Percentiles rank a stretch among this genome's conserved stretches.
phyloP scores from a whole-genome alignment of 805 yeast species.

The Diddensiella caesifluorescens region DNA sequence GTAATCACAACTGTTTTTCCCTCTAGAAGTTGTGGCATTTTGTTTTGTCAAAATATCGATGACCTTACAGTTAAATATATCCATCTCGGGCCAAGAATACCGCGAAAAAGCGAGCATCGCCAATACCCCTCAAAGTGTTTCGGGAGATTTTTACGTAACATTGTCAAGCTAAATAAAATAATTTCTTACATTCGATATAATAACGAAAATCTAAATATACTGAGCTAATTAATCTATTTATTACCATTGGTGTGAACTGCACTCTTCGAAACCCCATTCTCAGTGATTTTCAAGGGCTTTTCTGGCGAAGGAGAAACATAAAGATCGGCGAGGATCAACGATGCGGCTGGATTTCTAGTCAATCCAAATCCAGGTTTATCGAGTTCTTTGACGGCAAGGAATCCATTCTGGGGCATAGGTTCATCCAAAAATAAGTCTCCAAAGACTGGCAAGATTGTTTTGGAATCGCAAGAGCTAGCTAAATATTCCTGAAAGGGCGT shows the following conservation, averaged over 20 bases:
- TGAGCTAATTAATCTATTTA: too few relatives aligned
- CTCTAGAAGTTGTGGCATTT: slow-evolving; percentile 9
- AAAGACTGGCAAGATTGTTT: slow-evolving; percentile 42
- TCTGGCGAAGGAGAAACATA: slow-evolving; percentile 40
- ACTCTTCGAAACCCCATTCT: too few relatives aligned
- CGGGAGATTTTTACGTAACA: too few relatives aligned
- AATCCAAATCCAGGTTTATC: slow-evolving; percentile 50
- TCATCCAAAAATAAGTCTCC: slow-evolving; percentile 44
- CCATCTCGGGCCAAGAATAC: too few relatives aligned
- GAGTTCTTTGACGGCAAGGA: slow-evolving; percentile 36
- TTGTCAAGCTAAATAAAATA: too few relatives aligned
- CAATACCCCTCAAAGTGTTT: too few relatives aligned
- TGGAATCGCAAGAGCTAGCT: slow-evolving; percentile 46
- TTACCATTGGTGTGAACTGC: too few relatives aligned
- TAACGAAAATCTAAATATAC: too few relatives aligned
- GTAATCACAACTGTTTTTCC: slow-evolving; percentile 43
- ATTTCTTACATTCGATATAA: too few relatives aligned
- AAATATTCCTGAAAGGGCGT: slow-evolving; percentile 50
- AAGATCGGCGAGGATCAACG: slow-evolving; percentile 37
- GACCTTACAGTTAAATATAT: too few relatives aligned
- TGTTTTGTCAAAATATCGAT: too few relatives aligned
- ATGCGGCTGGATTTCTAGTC: slow-evolving; percentile 41
- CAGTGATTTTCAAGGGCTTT: slow-evolving; percentile 29
- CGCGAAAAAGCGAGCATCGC: too few relatives aligned
- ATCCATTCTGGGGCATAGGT: slow-evolving; percentile 44